A percentile compares a stretch with the other conserved stretches of the same genome.
These are phyloP conservation scores for Citrus medica DNA, from an alignment of 345 rosid species.

Conservation along the genomic window DNA sequence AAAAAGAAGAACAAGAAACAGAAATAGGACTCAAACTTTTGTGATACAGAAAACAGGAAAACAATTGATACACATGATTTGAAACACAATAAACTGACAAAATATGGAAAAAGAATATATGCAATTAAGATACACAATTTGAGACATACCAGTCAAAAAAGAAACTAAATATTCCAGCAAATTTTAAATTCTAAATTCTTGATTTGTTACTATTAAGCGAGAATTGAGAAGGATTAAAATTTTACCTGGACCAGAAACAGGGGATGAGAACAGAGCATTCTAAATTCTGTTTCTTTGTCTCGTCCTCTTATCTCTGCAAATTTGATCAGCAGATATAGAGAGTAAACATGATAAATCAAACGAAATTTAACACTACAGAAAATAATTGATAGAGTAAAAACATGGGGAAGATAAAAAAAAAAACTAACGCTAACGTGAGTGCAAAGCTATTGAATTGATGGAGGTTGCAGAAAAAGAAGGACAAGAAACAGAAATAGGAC, in stretches of 20 bases:
- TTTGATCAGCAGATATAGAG: not conserved
- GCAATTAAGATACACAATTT: not conserved
- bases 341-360: not conserved
- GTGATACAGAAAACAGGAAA: not conserved
- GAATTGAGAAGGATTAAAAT: not conserved
- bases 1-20: not conserved
- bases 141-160: conserved; percentile 15
- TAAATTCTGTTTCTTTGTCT: not conserved
- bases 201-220: not conserved
- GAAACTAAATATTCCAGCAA: not conserved
- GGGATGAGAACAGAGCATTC: conserved; percentile 6
- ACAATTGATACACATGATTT: not conserved
- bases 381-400: not conserved
- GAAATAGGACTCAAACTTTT: not conserved
- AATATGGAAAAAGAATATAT: not conserved
- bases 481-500: not conserved
- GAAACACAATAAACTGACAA: not conserved
- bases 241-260: not conserved
- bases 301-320: not conserved
- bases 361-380: not conserved
- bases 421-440: not conserved
- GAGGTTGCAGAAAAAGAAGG: not conserved
- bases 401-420: not conserved
- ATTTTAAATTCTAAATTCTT: not conserved
- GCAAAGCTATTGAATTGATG: conserved; percentile 8